Evolutionary conservation across 768 basidiomycete species (phyloP).

Genomic region (Floccularia luteovirens): DNA sequence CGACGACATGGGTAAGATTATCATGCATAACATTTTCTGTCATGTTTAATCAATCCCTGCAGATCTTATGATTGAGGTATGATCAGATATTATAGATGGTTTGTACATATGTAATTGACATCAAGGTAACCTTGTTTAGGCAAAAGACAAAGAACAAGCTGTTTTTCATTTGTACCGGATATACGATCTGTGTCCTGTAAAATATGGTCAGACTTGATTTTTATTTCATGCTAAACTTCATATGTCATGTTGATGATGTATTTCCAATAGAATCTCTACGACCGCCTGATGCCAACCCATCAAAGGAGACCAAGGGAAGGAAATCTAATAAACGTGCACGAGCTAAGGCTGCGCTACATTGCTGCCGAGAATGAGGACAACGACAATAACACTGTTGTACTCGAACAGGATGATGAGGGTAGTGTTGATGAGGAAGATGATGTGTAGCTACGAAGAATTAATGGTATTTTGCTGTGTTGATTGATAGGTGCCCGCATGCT

Average conservation of each 20-base stretch:
- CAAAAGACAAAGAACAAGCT: constrained; percentile 91
- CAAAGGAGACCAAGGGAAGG: constrained; percentile 35
- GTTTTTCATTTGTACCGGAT: constrained; percentile 80
- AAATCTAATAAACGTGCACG: constrained; percentile 30
- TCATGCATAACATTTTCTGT: constrained; percentile 4
- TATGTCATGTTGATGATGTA: not conserved
- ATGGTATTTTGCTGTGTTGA: no score
- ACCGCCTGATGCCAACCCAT: constrained; percentile 30
- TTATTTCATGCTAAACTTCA: not conserved
- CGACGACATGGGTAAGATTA: constrained; percentile 52
- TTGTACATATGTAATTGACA: not conserved
- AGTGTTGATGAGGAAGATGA: no score
- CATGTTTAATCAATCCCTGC: constrained; percentile 8
- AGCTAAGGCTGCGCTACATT: constrained; percentile 5
- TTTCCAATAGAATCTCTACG: constrained; percentile 29
- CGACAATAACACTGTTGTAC: no score
- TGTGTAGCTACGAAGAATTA: no score
- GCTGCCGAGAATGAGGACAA: not conserved
- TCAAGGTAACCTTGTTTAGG: constrained; percentile 21
- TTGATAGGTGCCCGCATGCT: no score
- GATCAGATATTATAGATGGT: constrained; percentile 7
- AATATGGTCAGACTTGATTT: constrained; percentile 33
- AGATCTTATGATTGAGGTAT: constrained; percentile 84
- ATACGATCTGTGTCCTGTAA: constrained; percentile 63
- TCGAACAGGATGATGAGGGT: no score